Conservation (phyloP, 495 filamentous ascomycete species). For the Podospora comata region DNA sequence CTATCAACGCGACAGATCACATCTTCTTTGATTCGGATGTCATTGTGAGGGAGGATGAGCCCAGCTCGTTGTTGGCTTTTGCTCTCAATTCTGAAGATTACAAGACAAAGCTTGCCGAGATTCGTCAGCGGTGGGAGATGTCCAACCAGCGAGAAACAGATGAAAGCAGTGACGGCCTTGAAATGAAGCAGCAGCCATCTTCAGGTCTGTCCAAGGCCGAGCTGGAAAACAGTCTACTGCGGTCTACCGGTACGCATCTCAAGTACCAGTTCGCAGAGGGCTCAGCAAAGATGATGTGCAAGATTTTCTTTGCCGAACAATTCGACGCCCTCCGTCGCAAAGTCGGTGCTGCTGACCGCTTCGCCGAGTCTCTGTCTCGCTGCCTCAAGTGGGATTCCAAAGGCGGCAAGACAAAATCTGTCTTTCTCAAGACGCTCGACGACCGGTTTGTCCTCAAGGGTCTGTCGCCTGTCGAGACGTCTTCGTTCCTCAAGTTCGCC, state of each 20-base stretch:
- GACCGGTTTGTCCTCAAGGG: slow-evolving; percentile 81
- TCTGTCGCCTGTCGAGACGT: slow-evolving; percentile 82
- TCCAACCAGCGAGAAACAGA: slow-evolving; percentile 29
- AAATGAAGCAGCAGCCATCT: slow-evolving; percentile 26
- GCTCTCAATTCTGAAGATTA: slow-evolving; percentile 85
- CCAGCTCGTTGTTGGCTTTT: slow-evolving; percentile 92
- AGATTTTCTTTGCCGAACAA: slow-evolving; percentile 96
- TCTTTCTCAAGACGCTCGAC: slow-evolving; percentile 97
- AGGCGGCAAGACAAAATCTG: slow-evolving; percentile 93
- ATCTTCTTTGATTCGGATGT: slow-evolving; percentile 98
- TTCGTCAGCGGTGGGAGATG: slow-evolving; percentile 56
- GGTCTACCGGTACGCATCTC: slow-evolving; percentile 82
- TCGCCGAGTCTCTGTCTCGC: slow-evolving; percentile 89
- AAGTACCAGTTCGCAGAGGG: slow-evolving; percentile 93
- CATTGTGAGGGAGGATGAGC: slow-evolving; percentile 95
- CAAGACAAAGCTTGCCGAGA: slow-evolving; percentile 67
- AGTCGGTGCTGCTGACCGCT: slow-evolving; percentile 87
- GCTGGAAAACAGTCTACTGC: slow-evolving; percentile 72
- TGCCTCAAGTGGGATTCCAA: slow-evolving; percentile 98
- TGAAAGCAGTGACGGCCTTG: slow-evolving; percentile 32
- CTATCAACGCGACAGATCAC: slow-evolving; percentile 81
- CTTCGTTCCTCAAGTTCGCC: slow-evolving; percentile 90
- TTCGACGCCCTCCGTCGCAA: slow-evolving; percentile 93
- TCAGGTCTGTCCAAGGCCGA: slow-evolving; percentile 45
- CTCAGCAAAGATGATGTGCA: slow-evolving; percentile 90